A percentile compares a stretch with the other conserved stretches of the same genome.
These are phyloP conservation scores for Neurospora tetraspora DNA, from an alignment of 495 filamentous ascomycete genomes.

Conservation along the genomic window DNA sequence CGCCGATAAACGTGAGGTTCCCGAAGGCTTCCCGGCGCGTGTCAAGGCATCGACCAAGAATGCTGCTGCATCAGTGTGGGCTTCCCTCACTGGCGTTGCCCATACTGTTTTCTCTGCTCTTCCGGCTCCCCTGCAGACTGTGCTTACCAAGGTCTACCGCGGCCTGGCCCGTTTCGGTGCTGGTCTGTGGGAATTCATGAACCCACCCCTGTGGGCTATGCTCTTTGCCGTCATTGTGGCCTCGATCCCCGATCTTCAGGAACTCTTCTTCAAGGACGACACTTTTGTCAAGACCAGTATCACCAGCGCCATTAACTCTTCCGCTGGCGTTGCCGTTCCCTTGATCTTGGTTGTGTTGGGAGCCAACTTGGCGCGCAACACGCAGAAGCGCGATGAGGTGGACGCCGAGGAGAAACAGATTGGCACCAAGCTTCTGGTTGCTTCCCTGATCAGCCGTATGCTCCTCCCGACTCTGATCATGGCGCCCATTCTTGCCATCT, in stretches of 20 bases:
- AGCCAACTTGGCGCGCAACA: conserved; percentile 79
- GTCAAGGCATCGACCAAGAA: conserved; percentile 8
- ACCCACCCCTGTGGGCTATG: conserved; percentile 97
- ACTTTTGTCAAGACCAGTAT: conserved; percentile 90
- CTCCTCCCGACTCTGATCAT: conserved; percentile 84
- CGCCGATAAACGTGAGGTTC: conserved; percentile 21
- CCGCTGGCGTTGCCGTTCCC: conserved; percentile 84
- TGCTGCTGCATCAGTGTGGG: conserved; percentile 20
- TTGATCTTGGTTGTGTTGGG: conserved; percentile 95
- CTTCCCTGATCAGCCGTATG: conserved; percentile 82
- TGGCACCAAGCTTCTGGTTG: conserved; percentile 70
- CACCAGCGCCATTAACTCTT: conserved; percentile 75
- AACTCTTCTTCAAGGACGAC: conserved; percentile 77
- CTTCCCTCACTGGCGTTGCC: conserved; percentile 23
- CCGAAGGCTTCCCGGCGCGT: conserved; percentile 24
- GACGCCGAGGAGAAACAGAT: conserved; percentile 56
- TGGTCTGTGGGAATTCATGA: conserved; percentile 89
- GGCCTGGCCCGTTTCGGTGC: conserved; percentile 42
- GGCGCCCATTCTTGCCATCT: conserved; percentile 82
- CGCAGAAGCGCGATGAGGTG: conserved; percentile 45
- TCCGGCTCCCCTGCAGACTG: conserved; percentile 48
- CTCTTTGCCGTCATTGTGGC: conserved; percentile 78
- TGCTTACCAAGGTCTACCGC: conserved; percentile 33
- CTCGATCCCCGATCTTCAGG: conserved; percentile 75
- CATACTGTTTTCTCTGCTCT: conserved; percentile 31